Conservation (phyloP, 139 green algal genomes). For the Micractinium sp. region DNA sequence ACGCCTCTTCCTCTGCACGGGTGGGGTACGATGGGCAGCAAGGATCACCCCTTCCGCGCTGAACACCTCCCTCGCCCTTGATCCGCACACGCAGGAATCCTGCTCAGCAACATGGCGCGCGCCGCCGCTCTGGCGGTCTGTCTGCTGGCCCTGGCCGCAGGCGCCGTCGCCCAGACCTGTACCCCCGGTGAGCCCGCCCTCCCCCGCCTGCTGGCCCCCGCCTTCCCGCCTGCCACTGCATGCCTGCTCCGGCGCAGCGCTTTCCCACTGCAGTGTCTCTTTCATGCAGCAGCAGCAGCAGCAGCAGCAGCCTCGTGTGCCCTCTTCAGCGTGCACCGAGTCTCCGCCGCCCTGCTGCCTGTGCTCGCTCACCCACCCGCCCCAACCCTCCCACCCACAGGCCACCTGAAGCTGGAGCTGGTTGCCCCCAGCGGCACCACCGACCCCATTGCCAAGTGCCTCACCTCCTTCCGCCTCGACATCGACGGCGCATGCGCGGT, state of each 20-base stretch:
- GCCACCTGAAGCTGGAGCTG: not conserved
- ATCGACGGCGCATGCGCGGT: not conserved
- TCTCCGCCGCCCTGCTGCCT: not conserved
- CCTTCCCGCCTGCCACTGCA: too few relatives aligned
- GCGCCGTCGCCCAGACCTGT: not conserved
- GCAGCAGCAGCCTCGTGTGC: too few relatives aligned
- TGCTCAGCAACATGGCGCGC: not conserved
- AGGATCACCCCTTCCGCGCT: too few relatives aligned
- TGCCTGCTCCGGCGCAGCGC: too few relatives aligned
- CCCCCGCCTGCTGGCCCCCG: not conserved
- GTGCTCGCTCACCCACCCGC: not conserved
- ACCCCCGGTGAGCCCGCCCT: not conserved
- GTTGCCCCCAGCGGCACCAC: not conserved
- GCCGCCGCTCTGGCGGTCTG: not conserved
- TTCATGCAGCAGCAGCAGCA: too few relatives aligned
- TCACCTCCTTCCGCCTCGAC: not conserved
- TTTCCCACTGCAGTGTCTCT: too few relatives aligned
- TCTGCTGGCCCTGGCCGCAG: not conserved
- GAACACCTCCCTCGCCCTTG: not conserved
- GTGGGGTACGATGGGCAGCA: too few relatives aligned
- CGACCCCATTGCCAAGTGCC: constrained; percentile 2
- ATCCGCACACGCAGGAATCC: not conserved
- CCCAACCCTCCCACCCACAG: not conserved
- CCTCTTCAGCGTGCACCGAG: not conserved
- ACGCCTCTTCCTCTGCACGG: too few relatives aligned